Evolutionary conservation across 495 filamentous ascomycete genomes (phyloP), one percentile per base, ranked within the genome.

Genomic region (Pyrenula aspistea): DNA sequence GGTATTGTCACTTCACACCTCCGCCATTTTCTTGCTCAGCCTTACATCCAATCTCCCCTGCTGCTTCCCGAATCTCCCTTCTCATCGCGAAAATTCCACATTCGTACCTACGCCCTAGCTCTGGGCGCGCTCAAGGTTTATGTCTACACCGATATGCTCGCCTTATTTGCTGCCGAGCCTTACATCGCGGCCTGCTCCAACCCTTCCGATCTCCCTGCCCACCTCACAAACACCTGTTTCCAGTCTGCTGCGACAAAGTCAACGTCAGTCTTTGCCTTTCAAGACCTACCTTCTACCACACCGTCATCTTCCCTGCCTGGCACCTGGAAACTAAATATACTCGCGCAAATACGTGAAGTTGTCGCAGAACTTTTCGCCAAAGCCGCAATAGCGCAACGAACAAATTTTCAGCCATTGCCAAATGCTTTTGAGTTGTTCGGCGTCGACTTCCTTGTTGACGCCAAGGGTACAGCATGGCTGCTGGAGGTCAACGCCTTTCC

Each of bases 401-500:
- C 91, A 15, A 89, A 98, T 77, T 98, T 98, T 77, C 91, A 95
- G 64, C 83, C 89, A 2, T 67, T 95, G 22, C 81, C 84, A 0
- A 88, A 93, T 63, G 87, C 84, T 1, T 97, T 96, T 64, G 93
- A 98, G 76, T 69, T 95, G 22, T 98, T 86, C 64, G 93, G 93
- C 1, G 62, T 97, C 22, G 93, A 98, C 65, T 98, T 94, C 65
- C 61, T 98, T 59, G 83, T 95, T 12, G 88, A 91, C 67, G 77
- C 68, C 2, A 51, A 59, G 2, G 83, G 82, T 0, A 76, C 57
- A 2, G 79, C 82, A 21, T 95, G 80, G 77, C 68, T 97, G 63
- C 68, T 98, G 54, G 93, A 98, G 74, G 79, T 95, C n/a, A 98
- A 98, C 71, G 87, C 92, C 0, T 98, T 91, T 68, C 93, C 93